These are phyloP conservation scores for Cordyceps tenuipes DNA, from an alignment of 2,329 filamentous ascomycete genomes.

Conservation along the genomic window DNA sequence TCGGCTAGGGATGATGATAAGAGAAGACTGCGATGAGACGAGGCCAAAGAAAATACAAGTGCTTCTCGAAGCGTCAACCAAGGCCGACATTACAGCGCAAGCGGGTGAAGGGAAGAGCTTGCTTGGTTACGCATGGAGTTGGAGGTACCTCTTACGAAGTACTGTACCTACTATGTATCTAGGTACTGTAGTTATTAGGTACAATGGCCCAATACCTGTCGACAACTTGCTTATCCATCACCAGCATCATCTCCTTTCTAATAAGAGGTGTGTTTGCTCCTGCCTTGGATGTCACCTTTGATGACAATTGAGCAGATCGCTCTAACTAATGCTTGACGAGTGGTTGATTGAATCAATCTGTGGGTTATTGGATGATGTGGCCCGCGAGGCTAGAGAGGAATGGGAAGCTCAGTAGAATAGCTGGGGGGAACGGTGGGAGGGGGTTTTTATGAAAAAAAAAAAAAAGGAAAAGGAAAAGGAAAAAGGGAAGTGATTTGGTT, in stretches of 20 bases:
- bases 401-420: not conserved
- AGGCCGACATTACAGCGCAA: not conserved
- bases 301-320: too few relatives aligned
- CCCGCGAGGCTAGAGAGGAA: slow-evolving; percentile 2
- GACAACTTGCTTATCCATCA: not conserved
- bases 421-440: not conserved
- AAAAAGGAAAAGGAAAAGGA: not conserved
- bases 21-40: not conserved
- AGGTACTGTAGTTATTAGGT: too few relatives aligned
- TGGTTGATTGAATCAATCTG: not conserved
- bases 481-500: too few relatives aligned
- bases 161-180: too few relatives aligned
- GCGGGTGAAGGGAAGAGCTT: slow-evolving; percentile 2
- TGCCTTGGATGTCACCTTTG: too few relatives aligned
- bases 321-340: not conserved
- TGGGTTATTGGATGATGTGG: not conserved
- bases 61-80: not conserved
- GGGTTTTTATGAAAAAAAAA: not conserved
- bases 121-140: not conserved
- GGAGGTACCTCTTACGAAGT: too few relatives aligned
- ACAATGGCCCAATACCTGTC: not conserved
- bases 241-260: too few relatives aligned
- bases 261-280: too few relatives aligned
- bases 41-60: not conserved
- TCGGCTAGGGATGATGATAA: not conserved